These are phyloP conservation scores for Gnomoniopsis smithogilvyi DNA, from an alignment of 2,329 filamentous ascomycete genomes.

Conservation along the genomic window DNA sequence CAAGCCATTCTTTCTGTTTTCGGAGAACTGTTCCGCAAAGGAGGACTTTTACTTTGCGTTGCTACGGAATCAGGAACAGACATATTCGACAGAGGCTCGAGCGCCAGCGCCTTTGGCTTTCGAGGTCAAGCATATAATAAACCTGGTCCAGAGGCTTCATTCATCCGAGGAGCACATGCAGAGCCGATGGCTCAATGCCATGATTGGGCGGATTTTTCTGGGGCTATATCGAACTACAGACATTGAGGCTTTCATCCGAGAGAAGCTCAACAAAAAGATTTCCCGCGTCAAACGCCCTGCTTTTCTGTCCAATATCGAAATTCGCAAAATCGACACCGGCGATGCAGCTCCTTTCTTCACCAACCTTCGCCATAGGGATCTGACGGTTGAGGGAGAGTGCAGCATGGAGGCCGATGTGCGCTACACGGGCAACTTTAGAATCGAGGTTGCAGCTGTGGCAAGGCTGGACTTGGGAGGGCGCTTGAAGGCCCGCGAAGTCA, in stretches of 20 bases:
- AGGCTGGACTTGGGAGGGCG: slow-evolving; percentile 85
- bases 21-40: slow-evolving; percentile 92
- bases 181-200: slow-evolving; percentile 88
- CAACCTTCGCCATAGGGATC: slow-evolving; percentile 80
- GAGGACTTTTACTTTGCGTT: slow-evolving; percentile 98
- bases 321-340: slow-evolving; percentile 81
- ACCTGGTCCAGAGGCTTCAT: slow-evolving; percentile 84
- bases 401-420: slow-evolving; percentile 81
- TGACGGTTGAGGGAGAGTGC: slow-evolving; percentile 89
- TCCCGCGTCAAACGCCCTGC: slow-evolving; percentile 87
- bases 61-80: slow-evolving; percentile 76
- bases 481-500: slow-evolving; percentile 88
- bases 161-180: slow-evolving; percentile 88
- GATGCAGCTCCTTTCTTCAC: slow-evolving; percentile 85
- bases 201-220: slow-evolving; percentile 85
- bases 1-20: slow-evolving; percentile 91
- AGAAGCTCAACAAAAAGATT: slow-evolving; percentile 95
- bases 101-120: slow-evolving; percentile 72
- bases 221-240: slow-evolving; percentile 82
- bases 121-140: slow-evolving; percentile 81
- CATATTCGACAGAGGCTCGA: slow-evolving; percentile 50
- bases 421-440: slow-evolving; percentile 83
- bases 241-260: slow-evolving; percentile 72
- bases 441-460: slow-evolving; percentile 90
- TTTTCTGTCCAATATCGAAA: slow-evolving; percentile 81